Conservation (phyloP, 768 basidiomycete genomes). For the Porphyrellus cyaneotinctus region DNA sequence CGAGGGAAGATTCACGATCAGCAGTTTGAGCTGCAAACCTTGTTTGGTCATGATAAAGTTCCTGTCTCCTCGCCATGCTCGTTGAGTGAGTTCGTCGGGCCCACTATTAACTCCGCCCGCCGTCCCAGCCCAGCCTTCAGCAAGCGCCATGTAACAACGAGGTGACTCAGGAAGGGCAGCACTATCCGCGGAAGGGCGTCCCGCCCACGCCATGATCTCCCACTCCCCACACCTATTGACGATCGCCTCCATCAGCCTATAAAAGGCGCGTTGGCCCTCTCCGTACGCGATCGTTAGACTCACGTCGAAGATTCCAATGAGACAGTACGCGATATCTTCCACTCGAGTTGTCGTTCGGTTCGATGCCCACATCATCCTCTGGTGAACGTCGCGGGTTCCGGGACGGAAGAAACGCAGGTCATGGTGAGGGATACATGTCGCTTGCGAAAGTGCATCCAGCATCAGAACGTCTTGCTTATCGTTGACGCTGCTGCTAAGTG, state of each 20-base stretch:
- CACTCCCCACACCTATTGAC: conserved; percentile 28
- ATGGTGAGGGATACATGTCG: conserved; percentile 23
- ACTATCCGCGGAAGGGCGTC: conserved; percentile 24
- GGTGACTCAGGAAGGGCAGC: conserved; percentile 31
- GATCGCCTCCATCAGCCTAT: conserved; percentile 29
- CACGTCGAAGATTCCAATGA: conserved; percentile 34
- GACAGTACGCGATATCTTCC: conserved; percentile 32
- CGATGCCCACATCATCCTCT: conserved; percentile 34
- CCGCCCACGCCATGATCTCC: conserved; percentile 33
- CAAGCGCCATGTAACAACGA: conserved; percentile 25
- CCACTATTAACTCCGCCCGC: not conserved
- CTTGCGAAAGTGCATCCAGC: conserved; percentile 22
- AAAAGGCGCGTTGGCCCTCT: conserved; percentile 31
- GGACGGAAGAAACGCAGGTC: conserved; percentile 26
- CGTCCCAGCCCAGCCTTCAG: not conserved
- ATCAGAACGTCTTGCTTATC: conserved; percentile 26
- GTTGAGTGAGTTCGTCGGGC: not conserved
- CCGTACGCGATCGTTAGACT: conserved; percentile 34
- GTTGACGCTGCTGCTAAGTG: conserved; percentile 24
- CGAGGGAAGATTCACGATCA: conserved; percentile 22
- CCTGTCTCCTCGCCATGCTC: conserved; percentile 25
- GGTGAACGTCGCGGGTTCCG: conserved; percentile 23
- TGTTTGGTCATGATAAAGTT: conserved; percentile 32
- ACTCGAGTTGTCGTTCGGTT: conserved; percentile 31
- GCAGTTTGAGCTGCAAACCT: conserved; percentile 27